phyloP scores from a whole-genome alignment of 1,284 basidiomycete genomes.

The Leccinum huronense region DNA sequence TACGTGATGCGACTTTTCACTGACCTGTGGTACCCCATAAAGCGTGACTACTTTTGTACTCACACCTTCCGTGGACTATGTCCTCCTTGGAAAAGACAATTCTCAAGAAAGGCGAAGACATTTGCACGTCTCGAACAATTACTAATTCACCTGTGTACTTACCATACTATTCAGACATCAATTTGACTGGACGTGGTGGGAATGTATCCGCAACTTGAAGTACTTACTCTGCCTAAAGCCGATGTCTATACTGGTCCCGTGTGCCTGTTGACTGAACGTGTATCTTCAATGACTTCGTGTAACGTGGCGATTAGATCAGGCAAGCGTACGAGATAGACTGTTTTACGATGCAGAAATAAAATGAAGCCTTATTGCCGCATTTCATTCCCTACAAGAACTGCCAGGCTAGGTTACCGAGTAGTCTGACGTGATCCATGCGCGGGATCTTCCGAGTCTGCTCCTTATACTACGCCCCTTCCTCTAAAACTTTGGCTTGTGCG shows the following conservation, averaged over 20 bases:
- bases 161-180: constrained; percentile 57
- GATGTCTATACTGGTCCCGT: constrained; percentile 4
- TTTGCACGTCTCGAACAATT: constrained; percentile 59
- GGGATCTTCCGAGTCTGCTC: constrained; percentile 43
- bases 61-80: constrained; percentile 79
- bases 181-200: constrained; percentile 94
- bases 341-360: constrained; percentile 18
- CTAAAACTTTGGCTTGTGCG: constrained; percentile 5
- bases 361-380: neutral
- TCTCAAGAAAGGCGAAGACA: constrained; percentile 82
- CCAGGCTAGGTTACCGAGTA: neutral
- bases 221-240: constrained; percentile 83
- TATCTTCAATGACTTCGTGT: neutral
- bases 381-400: neutral
- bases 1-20: constrained; percentile 1
- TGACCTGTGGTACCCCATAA: constrained; percentile 35
- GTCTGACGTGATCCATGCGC: constrained; percentile 45
- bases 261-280: constrained; percentile 22
- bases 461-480: constrained; percentile 19
- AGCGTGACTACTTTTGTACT: constrained; percentile 92
- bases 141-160: constrained; percentile 9
- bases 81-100: constrained; percentile 87
- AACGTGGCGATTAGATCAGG: constrained; percentile 18
- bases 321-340: constrained; percentile 21
- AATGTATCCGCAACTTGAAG: constrained; percentile 77